Base-by-base conservation (phyloP, 768 basidiomycete species). In the Tubosaeta sp. region DNA sequence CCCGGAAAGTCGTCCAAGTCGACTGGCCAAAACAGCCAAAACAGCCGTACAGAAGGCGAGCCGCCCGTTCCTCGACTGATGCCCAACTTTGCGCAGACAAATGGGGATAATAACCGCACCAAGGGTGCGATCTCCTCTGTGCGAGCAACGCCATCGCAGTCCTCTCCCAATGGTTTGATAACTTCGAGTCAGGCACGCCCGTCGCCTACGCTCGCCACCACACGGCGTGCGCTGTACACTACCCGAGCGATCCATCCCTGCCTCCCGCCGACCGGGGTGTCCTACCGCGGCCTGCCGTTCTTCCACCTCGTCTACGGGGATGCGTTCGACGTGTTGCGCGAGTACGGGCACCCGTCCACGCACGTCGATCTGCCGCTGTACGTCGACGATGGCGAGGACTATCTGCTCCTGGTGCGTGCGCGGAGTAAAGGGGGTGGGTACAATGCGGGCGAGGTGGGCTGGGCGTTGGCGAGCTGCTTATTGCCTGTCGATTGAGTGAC, bases 381-480 rank as follows among this genome's bases (percentile, higher is more conserved):
- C 59, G 85, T 91, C 46, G 89, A 91, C 58, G 89, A 89, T 57
- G 76, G 77, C 11, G 80, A 80, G 41, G 90, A 91, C 59, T 91
- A 89, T 69, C 70, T 92, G 55, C 69, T 92, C 48, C 76, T 91
- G 25, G 88, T 85, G 55, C 72, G 88, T 39, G 80, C 85, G 65
- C 53, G 43, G 11, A 41, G 49, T 34, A 65, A 63, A 31, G 59
- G 63, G 6, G 44, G 57, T 46, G 63, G 55, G 57, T 57, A 59
- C 35, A 61, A 66, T 4, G 43, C 55, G 5, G 78, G 80, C 11
- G 73, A 77, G 10, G 76, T 91, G 16, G 89, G 89, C 0, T 91
- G 90, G 90, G 84, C 85, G 4, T 66, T 92, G 55, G 89, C 89
- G 33, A 91, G 89, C 65, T 92, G 90, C 69, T 67, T 91, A 65